These are phyloP conservation scores for Sindora glabra DNA, from an alignment of 306 rosid species.

Conservation along the genomic window DNA sequence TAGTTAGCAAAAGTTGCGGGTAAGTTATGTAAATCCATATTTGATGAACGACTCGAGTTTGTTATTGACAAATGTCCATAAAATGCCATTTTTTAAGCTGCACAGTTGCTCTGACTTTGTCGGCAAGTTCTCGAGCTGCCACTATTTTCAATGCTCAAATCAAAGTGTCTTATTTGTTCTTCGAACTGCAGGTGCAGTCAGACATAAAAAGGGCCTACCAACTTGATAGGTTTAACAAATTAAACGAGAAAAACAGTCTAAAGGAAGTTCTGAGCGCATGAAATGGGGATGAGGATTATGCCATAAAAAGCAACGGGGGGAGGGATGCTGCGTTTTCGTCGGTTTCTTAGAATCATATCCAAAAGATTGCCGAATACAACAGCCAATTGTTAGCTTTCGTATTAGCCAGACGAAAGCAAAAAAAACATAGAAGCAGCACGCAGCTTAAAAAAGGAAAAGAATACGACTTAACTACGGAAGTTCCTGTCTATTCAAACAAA, in stretches of 20 bases:
- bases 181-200: too few relatives aligned
- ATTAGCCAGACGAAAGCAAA: too few relatives aligned
- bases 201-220: too few relatives aligned
- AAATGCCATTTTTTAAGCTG: background rate
- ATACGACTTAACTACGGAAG: too few relatives aligned
- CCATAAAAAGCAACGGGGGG: background rate
- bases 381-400: too few relatives aligned
- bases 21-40: slow-evolving; percentile 14
- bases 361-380: background rate
- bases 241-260: too few relatives aligned
- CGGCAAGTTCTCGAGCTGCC: slow-evolving; percentile 16
- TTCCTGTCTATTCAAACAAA: too few relatives aligned
- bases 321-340: background rate
- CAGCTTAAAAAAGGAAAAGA: too few relatives aligned
- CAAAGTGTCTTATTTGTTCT: too few relatives aligned
- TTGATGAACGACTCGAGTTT: slow-evolving; percentile 13
- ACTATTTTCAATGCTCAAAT: too few relatives aligned
- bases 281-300: background rate
- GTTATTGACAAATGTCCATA: background rate
- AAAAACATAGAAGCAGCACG: too few relatives aligned
- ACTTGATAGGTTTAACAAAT: too few relatives aligned
- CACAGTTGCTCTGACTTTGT: slow-evolving; percentile 4
- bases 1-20: slow-evolving; percentile 4
- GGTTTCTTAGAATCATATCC: background rate
- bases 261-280: background rate